Evolutionary conservation across 2,329 filamentous ascomycete genomes (phyloP), one percentile per base, ranked within the genome.

Genomic region (Talaromyces sp.): DNA sequence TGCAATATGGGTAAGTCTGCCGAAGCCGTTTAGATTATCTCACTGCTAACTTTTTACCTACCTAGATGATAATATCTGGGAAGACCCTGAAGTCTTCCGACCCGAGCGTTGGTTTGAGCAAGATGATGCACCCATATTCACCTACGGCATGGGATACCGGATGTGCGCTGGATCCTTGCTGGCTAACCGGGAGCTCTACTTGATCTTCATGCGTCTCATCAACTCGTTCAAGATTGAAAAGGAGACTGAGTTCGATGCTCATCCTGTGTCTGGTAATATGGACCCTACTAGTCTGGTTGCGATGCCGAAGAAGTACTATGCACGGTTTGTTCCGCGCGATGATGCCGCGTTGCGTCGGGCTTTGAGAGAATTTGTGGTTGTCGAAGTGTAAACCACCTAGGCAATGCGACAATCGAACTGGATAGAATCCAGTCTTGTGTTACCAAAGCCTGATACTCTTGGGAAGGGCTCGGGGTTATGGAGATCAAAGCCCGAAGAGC

Each of bases 111-210:
- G 86, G 86, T 75, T 88, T 11, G 85, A 88, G 72, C 82, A 87
- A 58, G 86, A 87, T 0, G 86, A 89, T 31, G 86, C 86, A 3
- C 87, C 87, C 0, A 74, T 89, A 13, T 89, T 89, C 73, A 88
- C 86, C 0, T 89, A 89, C 65, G 88, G 88, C 0, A 78, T 89
- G 10, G 88, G 88, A 1, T 89, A 89, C 68, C 83, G 87, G 45
- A 90, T 90, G 88, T 90, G 88, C 67, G 86, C 87, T 0, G 88
- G 87, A 43, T 86, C 83, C 1, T 71, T 88, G 45, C 79, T 89
- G 1, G 87, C 87, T 11, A 89, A 89, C 70, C 80, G 87, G 1
- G 88, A 90, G 72, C 78, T 90, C 19, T 90, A 90, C 67, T 79
- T 89, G 10, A 80, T 88, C 11, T 89, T 87, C 71, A 82, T 89